These are phyloP conservation scores for Adenanthera pavonina DNA, from an alignment of 306 rosid species.

Conservation along the genomic window DNA sequence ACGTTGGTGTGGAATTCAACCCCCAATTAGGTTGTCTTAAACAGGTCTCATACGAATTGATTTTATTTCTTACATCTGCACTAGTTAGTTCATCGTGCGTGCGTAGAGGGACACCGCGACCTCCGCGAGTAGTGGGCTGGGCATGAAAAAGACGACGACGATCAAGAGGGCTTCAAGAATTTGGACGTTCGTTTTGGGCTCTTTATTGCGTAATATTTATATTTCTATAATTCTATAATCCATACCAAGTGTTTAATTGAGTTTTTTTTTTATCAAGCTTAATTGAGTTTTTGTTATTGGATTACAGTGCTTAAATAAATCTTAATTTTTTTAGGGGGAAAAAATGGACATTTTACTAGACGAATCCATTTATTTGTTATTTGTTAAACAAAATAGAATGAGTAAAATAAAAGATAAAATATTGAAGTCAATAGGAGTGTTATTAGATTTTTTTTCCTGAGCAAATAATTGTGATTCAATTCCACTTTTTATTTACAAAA, in stretches of 20 bases:
- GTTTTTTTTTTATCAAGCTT: background rate
- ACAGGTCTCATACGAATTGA: conserved; percentile 15
- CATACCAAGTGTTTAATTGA: background rate
- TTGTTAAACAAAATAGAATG: too few relatives aligned
- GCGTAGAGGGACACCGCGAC: conserved; percentile 62
- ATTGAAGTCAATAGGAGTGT: too few relatives aligned
- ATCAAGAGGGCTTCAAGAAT: conserved; percentile 57
- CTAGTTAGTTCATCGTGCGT: conserved; percentile 39
- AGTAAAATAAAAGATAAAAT: too few relatives aligned
- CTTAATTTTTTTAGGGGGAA: background rate
- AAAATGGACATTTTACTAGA: too few relatives aligned
- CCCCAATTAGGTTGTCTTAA: conserved; percentile 40
- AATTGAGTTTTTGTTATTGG: too few relatives aligned
- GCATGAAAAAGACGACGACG: conserved; percentile 69
- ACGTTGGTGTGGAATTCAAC: conserved; percentile 35
- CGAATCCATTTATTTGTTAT: too few relatives aligned
- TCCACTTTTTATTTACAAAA: too few relatives aligned
- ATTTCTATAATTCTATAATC: background rate
- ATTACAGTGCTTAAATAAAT: too few relatives aligned
- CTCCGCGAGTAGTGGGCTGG: conserved; percentile 80
- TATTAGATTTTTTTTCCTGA: too few relatives aligned
- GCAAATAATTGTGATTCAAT: too few relatives aligned
- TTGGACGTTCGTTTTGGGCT: conserved; percentile 69
- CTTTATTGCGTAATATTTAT: conserved; percentile 37
- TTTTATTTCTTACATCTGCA: conserved; percentile 35